Base-by-base conservation (phyloP, 1,139 yeast genomes). In the Taiozyma sp. region DNA sequence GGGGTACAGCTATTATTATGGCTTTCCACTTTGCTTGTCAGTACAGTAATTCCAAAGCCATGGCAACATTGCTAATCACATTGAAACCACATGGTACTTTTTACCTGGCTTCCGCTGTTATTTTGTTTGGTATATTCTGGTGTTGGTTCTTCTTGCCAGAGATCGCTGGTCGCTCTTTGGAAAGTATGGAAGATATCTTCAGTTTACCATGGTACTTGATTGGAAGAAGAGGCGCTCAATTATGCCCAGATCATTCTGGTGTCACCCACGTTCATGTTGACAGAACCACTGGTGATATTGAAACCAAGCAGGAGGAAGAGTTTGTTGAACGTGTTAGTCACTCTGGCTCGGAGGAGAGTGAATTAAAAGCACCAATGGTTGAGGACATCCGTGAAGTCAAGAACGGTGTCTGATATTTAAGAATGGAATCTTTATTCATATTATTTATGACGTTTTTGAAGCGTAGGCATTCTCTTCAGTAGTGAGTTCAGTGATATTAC, bases 121-220 rank as follows among this genome's bases (percentile, higher is more conserved):
- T 75, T 55, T 49, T 65, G 1, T 24, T 78, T n/a, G 72, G 80
- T 4, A 62, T 80, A 32, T 56, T 70, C 42, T 80, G 81, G 78
- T 71, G 75, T 22, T 79, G 76, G 75, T 71, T 78, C 66, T 69
- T 71, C 59, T 75, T 69, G 61, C 77, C 78, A 38, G 83, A 79
- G 64, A 78, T 82, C 19, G 67, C 76, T 43, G 82, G 82, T 30
- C 71, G 76, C 61, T 74, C 82, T 14, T 71, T 79, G 67, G 83
- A 79, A 64, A 81, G 78, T 64, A 79, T 79, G 86, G 84, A 80
- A 60, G 83, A 79, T 49, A 63, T 81, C 53, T 81, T 81, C 70
- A 73, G 69, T 58, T 72, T 79, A 62, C 84, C 84, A 49, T 81
- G 85, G 84, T 79, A 80, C 64, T 38, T 76, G 48, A 71, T 79